A percentile compares a stretch with the other conserved stretches of the same genome.
Evolutionary conservation across 345 rosid species (phyloP).

Genomic region (Moricandia arvensis): DNA sequence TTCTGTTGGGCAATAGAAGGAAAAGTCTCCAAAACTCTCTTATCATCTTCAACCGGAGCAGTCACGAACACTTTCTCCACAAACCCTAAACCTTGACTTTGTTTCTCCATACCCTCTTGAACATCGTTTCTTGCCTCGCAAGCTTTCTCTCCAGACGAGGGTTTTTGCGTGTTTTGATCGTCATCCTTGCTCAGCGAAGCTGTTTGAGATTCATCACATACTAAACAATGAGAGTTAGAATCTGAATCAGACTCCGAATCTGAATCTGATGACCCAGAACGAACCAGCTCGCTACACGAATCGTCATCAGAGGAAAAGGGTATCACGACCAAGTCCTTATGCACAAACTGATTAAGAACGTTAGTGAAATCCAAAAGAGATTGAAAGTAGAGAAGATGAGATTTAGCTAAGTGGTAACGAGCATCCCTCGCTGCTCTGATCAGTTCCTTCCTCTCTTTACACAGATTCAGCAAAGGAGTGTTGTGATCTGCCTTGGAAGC

Average conservation of each 20-base stretch:
- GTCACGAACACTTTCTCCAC: neutral
- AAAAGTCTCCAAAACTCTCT: neutral
- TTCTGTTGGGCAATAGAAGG: neutral
- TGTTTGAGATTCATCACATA: slow-evolving; percentile 5
- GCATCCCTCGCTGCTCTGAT: slow-evolving; percentile 36
- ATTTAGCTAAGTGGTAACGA: slow-evolving; percentile 33
- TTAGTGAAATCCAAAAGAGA: slow-evolving; percentile 34
- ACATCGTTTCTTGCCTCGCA: slow-evolving; percentile 7
- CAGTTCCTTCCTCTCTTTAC: slow-evolving; percentile 39
- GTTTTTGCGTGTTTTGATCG: neutral
- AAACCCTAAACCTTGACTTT: slow-evolving; percentile 13
- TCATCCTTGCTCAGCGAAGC: neutral
- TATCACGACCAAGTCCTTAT: slow-evolving; percentile 27
- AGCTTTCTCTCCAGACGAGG: neutral
- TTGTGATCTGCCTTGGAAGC: slow-evolving; percentile 25
- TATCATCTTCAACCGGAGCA: slow-evolving; percentile 6
- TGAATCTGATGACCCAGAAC: slow-evolving; percentile 16
- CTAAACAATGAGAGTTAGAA: slow-evolving; percentile 6
- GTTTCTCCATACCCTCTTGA: slow-evolving; percentile 9
- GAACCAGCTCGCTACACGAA: slow-evolving; percentile 20
- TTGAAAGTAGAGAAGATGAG: slow-evolving; percentile 35
- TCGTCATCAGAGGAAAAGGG: slow-evolving; percentile 26
- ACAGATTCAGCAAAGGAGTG: slow-evolving; percentile 38
- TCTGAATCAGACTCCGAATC: slow-evolving; percentile 16
- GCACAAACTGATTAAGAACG: slow-evolving; percentile 33